Base-by-base conservation (phyloP, 2,329 filamentous ascomycete species). In the Exophiala bonariae region DNA sequence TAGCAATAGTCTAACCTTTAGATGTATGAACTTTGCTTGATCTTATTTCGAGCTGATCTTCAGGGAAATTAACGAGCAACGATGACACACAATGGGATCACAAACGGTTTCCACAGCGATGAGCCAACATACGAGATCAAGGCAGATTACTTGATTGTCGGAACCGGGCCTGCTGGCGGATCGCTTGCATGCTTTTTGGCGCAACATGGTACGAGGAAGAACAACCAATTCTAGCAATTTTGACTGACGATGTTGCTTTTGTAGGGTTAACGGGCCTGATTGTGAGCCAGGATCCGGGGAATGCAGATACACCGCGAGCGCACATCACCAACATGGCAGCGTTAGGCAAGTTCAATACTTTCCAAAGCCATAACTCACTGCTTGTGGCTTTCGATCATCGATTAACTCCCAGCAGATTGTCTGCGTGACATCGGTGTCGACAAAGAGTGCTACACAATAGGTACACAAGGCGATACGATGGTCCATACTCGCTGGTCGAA, bases 81-180 rank as follows among this genome's bases (percentile, higher is more conserved):
- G n/a, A 26, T 26, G 23, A 11, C 23, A 11, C 23, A 26, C 6
- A 26, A 26, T 11, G 23, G 23, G 6, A 11, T 6, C 6, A 11
- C 11, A 6, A 26, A 26, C 23, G 23, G 23, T 6, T 6, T 26
- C 23, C 32, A 34, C 8, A 14, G 8, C 32, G n/a, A n/a, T n/a
- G 32, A 34, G 14, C 6, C 13, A 6, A 19, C 9, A 7, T 18
- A 5, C 17, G 35, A 37, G 10, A 22, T 72, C 33, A 59, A 70
- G 38, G 73, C 70, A 0, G 73, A 78, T 44, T 65, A 75, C 30
- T 34, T 46, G 13, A 46, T 46, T 8, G 43, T 79, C 16, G 72
- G 77, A 11, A 65, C 74, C 26, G 78, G 78, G 0, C 78, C 78
- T 3, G 76, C 78, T 0, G 78, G 78, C 2, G 77, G 74, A 4